Conservation (phyloP, 2,329 filamentous ascomycete genomes). For the Trichoderma koningiopsis region DNA sequence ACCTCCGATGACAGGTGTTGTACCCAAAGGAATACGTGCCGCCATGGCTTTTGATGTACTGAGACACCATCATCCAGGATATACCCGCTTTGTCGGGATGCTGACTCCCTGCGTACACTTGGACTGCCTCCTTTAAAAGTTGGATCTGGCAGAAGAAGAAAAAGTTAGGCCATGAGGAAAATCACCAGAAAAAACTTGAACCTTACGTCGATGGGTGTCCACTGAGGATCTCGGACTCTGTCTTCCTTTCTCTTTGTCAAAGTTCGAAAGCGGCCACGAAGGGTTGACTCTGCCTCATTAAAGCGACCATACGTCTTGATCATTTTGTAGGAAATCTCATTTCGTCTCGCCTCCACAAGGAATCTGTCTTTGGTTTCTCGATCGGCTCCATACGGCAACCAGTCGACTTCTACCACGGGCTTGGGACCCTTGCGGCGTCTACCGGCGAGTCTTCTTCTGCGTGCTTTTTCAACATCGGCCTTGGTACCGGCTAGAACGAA, state of each 20-base stretch:
- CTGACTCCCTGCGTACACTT: conserved; percentile 38
- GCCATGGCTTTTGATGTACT: conserved; percentile 54
- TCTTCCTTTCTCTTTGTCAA: conserved; percentile 65
- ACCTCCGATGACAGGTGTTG: conserved; percentile 61
- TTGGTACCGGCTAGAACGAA: not conserved
- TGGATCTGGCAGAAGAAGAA: not conserved
- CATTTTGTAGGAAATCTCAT: conserved; percentile 65
- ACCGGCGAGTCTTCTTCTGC: not conserved
- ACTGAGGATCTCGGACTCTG: conserved; percentile 66
- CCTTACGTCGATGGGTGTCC: conserved; percentile 66
- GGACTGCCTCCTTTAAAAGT: conserved; percentile 49
- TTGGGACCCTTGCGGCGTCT: not conserved
- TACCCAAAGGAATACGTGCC: conserved; percentile 62
- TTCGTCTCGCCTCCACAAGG: conserved; percentile 55
- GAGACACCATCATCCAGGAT: conserved; percentile 60
- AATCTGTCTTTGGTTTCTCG: conserved; percentile 43
- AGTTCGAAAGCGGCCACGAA: conserved; percentile 67
- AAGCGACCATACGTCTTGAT: conserved; percentile 60
- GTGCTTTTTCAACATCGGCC: not conserved
- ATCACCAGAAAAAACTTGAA: not conserved
- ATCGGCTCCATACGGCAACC: not conserved
- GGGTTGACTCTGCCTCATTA: conserved; percentile 68
- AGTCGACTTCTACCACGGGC: not conserved
- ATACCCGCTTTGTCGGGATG: conserved; percentile 43
- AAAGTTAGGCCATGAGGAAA: not conserved